phyloP scores from a whole-genome alignment of 176 grass and related monocot species.

The Poa annua region DNA sequence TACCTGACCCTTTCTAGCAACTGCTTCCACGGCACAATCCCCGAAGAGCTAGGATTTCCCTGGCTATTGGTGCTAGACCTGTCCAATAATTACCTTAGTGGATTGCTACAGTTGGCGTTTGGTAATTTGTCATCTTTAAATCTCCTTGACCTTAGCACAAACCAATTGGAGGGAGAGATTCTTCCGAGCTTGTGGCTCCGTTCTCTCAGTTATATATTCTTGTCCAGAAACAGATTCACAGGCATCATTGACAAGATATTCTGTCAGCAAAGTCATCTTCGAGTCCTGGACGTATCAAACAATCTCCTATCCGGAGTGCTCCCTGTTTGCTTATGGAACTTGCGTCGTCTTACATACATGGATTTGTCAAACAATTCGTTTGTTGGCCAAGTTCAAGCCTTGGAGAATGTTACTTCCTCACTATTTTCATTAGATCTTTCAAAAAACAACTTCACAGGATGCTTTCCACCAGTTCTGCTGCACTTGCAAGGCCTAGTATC shows the following conservation, averaged over 20 bases:
- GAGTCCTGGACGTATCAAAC: not conserved
- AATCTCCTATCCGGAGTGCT: constrained; percentile 39
- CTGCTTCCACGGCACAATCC: not conserved
- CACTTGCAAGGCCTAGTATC: not conserved
- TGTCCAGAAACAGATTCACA: not conserved
- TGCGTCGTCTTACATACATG: not conserved
- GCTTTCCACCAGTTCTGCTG: not conserved
- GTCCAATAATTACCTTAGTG: not conserved
- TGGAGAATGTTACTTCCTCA: too few species aligned
- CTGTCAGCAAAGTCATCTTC: too few species aligned
- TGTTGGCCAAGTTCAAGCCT: not conserved
- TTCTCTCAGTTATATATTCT: not conserved
- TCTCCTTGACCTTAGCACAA: not conserved
- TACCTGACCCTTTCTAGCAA: constrained; percentile 45
- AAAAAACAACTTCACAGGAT: not conserved
- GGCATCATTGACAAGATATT: not conserved
- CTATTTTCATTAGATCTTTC: not conserved
- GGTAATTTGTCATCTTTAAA: not conserved
- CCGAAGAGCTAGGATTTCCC: not conserved
- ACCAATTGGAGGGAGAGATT: not conserved
- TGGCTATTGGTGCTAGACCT: not conserved
- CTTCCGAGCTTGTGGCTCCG: not conserved
- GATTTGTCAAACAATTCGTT: constrained; percentile 29
- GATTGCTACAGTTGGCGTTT: not conserved
- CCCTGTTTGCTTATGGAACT: not conserved